These are phyloP conservation scores for Paecilomyces sp. DNA, from an alignment of 2,329 filamentous ascomycete genomes.

Conservation along the genomic window DNA sequence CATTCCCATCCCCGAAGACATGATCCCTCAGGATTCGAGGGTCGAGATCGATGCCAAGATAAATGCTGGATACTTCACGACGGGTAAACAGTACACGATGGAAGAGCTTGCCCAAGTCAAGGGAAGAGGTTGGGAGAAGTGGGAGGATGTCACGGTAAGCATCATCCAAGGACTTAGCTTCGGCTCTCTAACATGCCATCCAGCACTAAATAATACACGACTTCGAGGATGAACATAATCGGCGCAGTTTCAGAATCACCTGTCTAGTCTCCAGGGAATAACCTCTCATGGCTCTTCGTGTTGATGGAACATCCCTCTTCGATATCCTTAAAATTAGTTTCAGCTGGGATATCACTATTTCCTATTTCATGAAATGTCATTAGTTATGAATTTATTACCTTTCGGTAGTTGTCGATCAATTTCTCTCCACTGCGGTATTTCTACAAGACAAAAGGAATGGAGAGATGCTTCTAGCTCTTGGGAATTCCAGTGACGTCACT, in stretches of 20 bases:
- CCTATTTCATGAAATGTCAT: not conserved
- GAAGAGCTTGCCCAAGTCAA: conserved; percentile 80
- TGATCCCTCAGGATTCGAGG: conserved; percentile 88
- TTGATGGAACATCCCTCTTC: not conserved
- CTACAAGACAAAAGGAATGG: not conserved
- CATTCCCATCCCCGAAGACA: conserved; percentile 83
- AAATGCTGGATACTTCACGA: conserved; percentile 81
- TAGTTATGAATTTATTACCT: not conserved
- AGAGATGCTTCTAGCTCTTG: not conserved
- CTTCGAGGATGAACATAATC: not conserved
- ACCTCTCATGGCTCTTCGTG: not conserved
- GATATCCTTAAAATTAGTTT: not conserved
- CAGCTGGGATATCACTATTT: not conserved
- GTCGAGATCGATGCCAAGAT: conserved; percentile 99
- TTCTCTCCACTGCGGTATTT: not conserved
- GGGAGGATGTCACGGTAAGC: conserved; percentile 39
- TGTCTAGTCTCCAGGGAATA: not conserved
- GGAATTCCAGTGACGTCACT: not conserved
- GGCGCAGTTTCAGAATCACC: not conserved
- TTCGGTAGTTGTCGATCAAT: not conserved
- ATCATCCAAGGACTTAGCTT: not conserved
- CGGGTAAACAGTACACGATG: conserved; percentile 79
- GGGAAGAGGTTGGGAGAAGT: conserved; percentile 82
- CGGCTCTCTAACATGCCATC: not conserved
- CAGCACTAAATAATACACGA: not conserved